These are phyloP conservation scores for Stylonectria norvegica DNA, from an alignment of 2,329 filamentous ascomycete species.

Conservation along the genomic window DNA sequence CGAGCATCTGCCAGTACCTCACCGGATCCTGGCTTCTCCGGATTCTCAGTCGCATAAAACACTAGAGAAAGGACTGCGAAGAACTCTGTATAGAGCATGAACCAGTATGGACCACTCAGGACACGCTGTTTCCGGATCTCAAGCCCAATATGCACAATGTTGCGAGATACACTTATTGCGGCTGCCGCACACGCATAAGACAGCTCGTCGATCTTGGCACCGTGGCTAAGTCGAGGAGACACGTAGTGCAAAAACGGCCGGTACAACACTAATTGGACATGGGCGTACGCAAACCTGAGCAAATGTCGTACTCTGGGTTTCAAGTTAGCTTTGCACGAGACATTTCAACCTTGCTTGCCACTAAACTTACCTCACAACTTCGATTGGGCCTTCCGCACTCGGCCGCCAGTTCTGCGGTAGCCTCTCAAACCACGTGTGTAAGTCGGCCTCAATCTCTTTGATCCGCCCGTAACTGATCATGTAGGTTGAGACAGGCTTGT, in stretches of 20 bases:
- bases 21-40: slow-evolving; percentile 67
- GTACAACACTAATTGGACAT: slow-evolving; percentile 80
- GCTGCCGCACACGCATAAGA: slow-evolving; percentile 71
- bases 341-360: too few species aligned
- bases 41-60: slow-evolving; percentile 78
- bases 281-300: slow-evolving; percentile 74
- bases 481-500: slow-evolving; percentile 49
- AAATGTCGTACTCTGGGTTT: slow-evolving; percentile 66
- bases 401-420: slow-evolving; percentile 76
- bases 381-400: slow-evolving; percentile 69
- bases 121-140: slow-evolving; percentile 73
- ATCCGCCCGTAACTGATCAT: slow-evolving; percentile 62
- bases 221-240: slow-evolving; percentile 57
- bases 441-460: slow-evolving; percentile 60
- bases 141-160: slow-evolving; percentile 76
- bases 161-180: slow-evolving; percentile 60
- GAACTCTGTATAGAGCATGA: slow-evolving; percentile 79
- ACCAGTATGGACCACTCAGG: slow-evolving; percentile 82
- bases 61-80: slow-evolving; percentile 76
- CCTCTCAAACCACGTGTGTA: slow-evolving; percentile 61
- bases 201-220: slow-evolving; percentile 64
- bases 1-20: slow-evolving; percentile 83
- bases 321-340: slow-evolving; percentile 7
- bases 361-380: slow-evolving; percentile 67
- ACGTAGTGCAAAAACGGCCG: slow-evolving; percentile 82